phyloP scores from a whole-genome alignment of 2,329 filamentous ascomycete genomes.

The Fusarium aywerte region DNA sequence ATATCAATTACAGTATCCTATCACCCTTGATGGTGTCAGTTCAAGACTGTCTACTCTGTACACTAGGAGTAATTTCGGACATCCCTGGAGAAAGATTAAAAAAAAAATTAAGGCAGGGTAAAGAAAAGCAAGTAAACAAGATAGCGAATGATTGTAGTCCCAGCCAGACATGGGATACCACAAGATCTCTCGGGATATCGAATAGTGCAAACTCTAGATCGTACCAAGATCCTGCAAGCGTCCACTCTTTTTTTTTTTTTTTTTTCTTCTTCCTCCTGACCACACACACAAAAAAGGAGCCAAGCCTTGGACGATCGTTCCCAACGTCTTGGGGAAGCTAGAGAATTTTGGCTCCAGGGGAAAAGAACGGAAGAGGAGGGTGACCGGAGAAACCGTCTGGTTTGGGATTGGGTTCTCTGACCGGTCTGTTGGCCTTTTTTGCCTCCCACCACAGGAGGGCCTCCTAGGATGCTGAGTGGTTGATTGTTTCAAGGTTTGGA shows the following conservation, averaged over 20 bases:
- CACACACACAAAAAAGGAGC: neutral
- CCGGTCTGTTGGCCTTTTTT: constrained; percentile 31
- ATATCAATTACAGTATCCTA: too few relatives aligned
- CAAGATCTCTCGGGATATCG: constrained; percentile 27
- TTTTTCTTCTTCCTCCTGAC: neutral
- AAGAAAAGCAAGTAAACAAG: neutral
- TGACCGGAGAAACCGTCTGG: constrained; percentile 21
- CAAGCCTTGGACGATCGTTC: constrained; percentile 21
- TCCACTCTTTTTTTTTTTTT: too few relatives aligned
- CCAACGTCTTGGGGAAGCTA: constrained; percentile 21
- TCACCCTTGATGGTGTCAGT: constrained; percentile 6
- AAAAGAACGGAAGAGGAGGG: constrained; percentile 3
- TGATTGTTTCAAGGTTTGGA: constrained; percentile 18
- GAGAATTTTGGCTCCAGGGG: constrained; percentile 2
- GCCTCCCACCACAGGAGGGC: constrained; percentile 26
- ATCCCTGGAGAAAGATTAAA: constrained; percentile 1
- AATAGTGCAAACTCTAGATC: constrained; percentile 36
- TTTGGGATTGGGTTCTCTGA: constrained; percentile 17
- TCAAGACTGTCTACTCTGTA: constrained; percentile 3
- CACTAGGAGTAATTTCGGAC: constrained; percentile 22
- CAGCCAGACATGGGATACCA: constrained; percentile 13
- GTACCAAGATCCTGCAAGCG: constrained; percentile 38
- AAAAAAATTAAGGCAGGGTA: neutral
- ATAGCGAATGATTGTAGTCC: too few relatives aligned
- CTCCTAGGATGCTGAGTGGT: constrained; percentile 14